Evolutionary conservation across 2,329 filamentous ascomycete genomes (phyloP).

Genomic region (Zelopaecilomyces penicillatus): DNA sequence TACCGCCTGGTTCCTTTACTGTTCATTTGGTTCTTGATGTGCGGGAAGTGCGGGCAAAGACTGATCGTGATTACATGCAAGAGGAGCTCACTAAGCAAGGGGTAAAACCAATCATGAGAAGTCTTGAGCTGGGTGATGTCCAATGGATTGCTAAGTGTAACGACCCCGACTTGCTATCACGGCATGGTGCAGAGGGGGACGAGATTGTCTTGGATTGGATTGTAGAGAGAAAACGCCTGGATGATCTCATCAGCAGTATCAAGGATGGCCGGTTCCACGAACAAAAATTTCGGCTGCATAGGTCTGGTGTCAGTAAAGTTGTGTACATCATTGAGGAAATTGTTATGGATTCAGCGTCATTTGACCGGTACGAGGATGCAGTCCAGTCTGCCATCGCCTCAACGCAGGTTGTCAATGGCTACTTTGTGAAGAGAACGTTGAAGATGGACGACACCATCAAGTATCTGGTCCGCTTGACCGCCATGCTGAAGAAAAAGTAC

Average conservation of each 20-base stretch:
- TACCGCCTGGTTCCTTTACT: slow-evolving; percentile 59
- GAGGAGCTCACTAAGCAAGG: slow-evolving; percentile 61
- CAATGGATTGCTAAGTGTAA: slow-evolving; percentile 72
- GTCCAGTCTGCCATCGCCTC: slow-evolving; percentile 67
- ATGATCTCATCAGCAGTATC: slow-evolving; percentile 72
- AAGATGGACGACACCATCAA: slow-evolving; percentile 71
- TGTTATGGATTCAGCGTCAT: slow-evolving; percentile 45
- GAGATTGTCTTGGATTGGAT: slow-evolving; percentile 75
- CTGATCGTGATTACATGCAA: slow-evolving; percentile 69
- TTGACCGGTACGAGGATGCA: slow-evolving; percentile 53
- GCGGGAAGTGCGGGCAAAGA: slow-evolving; percentile 64
- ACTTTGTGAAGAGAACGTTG: slow-evolving; percentile 67
- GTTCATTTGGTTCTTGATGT: slow-evolving; percentile 66
- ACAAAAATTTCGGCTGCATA: slow-evolving; percentile 71
- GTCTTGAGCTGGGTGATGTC: slow-evolving; percentile 64
- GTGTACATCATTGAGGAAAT: slow-evolving; percentile 74
- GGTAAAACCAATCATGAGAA: slow-evolving; percentile 56
- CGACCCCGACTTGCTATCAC: slow-evolving; percentile 46
- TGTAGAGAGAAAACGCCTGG: slow-evolving; percentile 70
- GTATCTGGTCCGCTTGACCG: slow-evolving; percentile 67
- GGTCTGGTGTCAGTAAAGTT: slow-evolving; percentile 66
- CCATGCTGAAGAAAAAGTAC: slow-evolving; percentile 57
- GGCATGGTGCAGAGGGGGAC: slow-evolving; percentile 52
- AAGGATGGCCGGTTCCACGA: slow-evolving; percentile 77
- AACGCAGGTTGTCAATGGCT: slow-evolving; percentile 70